Conservation (phyloP, 176 grass and related monocot species). For the Zea mays region DNA sequence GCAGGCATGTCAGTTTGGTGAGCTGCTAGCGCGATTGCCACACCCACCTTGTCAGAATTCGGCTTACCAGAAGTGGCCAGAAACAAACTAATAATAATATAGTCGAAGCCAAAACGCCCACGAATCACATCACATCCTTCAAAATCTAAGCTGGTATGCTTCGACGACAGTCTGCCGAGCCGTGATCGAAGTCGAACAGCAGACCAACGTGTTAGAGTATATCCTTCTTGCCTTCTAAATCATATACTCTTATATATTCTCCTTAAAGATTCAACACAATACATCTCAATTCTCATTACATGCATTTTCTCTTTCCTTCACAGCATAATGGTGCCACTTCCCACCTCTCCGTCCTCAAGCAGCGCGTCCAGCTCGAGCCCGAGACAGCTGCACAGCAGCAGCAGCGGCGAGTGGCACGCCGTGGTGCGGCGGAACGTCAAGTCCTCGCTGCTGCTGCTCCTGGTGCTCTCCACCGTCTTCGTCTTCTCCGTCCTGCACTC, state of each 20-base stretch:
- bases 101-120: neutral
- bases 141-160: neutral
- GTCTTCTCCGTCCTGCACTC: slow-evolving; percentile 39
- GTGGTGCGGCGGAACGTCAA: slow-evolving; percentile 48
- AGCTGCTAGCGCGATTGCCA: slow-evolving; percentile 25
- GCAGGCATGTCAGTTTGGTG: slow-evolving; percentile 34
- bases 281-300: too few species aligned
- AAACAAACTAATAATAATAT: neutral
- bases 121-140: slow-evolving; percentile 7
- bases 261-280: too few species aligned
- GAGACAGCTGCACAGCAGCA: slow-evolving; percentile 27
- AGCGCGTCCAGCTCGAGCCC: slow-evolving; percentile 16
- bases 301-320: too few species aligned
- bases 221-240: too few species aligned
- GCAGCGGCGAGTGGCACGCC: slow-evolving; percentile 45
- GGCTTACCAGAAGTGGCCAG: slow-evolving; percentile 37
- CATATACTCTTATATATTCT: too few species aligned
- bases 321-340: slow-evolving; percentile 31
- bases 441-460: slow-evolving; percentile 49
- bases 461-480: slow-evolving; percentile 48
- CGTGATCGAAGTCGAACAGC: neutral
- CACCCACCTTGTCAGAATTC: neutral
- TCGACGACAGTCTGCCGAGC: neutral
- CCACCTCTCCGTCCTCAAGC: slow-evolving; percentile 11
- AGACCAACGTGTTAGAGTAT: too few species aligned